phyloP scores from a whole-genome alignment of 768 basidiomycete genomes.

The Phaeotremella skinneri region DNA sequence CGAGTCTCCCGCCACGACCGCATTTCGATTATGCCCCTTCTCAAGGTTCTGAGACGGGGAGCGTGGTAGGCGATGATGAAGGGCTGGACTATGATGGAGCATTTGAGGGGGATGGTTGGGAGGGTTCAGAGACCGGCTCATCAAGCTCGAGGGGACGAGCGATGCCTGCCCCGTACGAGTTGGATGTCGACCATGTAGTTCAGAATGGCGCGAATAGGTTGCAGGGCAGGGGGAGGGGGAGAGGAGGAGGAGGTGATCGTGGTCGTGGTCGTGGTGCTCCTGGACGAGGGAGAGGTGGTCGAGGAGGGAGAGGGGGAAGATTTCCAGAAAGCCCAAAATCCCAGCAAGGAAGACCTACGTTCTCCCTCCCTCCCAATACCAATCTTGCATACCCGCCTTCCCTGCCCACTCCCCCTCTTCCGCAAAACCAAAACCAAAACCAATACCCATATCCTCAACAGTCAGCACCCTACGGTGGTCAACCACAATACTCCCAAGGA shows the following conservation, averaged over 20 bases:
- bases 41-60: conserved; percentile 17
- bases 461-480: not conserved
- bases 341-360: conserved; percentile 2
- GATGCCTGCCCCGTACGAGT: conserved; percentile 40
- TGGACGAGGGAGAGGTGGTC: conserved; percentile 3
- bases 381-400: not conserved
- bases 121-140: conserved; percentile 29
- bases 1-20: conserved; percentile 35
- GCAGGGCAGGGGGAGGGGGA: conserved; percentile 1
- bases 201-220: too few species aligned
- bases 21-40: conserved; percentile 44
- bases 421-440: conserved; percentile 1
- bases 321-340: not conserved
- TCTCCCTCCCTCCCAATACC: conserved; percentile 16
- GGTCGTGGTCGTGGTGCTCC: conserved; percentile 10
- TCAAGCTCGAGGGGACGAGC: conserved; percentile 28
- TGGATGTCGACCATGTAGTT: conserved; percentile 23
- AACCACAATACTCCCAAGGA: too few species aligned
- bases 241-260: conserved; percentile 17
- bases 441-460: conserved; percentile 13
- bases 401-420: not conserved
- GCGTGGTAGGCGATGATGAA: conserved; percentile 28
- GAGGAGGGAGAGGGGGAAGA: conserved; percentile 5
- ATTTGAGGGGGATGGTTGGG: conserved; percentile 14
- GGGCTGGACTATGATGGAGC: conserved; percentile 10